These are phyloP conservation scores for Madurella fahalii DNA, from an alignment of 2,329 filamentous ascomycete species.

Conservation along the genomic window DNA sequence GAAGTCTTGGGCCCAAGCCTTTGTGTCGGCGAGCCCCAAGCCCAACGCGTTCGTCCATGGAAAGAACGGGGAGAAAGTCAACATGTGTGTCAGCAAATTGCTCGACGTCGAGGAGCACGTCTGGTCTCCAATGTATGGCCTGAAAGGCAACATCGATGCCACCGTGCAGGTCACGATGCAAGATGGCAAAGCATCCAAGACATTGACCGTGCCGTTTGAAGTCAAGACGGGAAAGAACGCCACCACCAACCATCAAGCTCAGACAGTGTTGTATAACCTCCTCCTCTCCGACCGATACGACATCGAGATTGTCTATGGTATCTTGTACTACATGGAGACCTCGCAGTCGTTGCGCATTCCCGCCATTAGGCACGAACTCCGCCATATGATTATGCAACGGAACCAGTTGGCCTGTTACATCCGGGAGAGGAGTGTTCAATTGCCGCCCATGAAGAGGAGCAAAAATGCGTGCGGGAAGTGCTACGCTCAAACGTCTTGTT, in stretches of 20 bases:
- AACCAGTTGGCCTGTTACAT: slow-evolving; percentile 86
- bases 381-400: slow-evolving; percentile 94
- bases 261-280: slow-evolving; percentile 91
- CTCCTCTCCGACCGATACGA: slow-evolving; percentile 93
- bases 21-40: slow-evolving; percentile 65
- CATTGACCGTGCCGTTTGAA: slow-evolving; percentile 85
- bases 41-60: slow-evolving; percentile 71
- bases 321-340: slow-evolving; percentile 92
- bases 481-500: slow-evolving; percentile 87
- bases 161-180: slow-evolving; percentile 84
- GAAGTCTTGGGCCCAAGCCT: slow-evolving; percentile 76
- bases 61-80: slow-evolving; percentile 69
- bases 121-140: slow-evolving; percentile 95
- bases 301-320: slow-evolving; percentile 81
- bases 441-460: slow-evolving; percentile 83
- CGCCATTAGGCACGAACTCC: slow-evolving; percentile 78
- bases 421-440: slow-evolving; percentile 69
- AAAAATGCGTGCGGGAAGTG: slow-evolving; percentile 79
- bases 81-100: slow-evolving; percentile 85
- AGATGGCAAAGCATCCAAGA: slow-evolving; percentile 60
- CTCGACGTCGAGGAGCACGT: slow-evolving; percentile 97
- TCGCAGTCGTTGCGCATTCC: slow-evolving; percentile 83
- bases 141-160: slow-evolving; percentile 97
- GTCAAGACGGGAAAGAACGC: slow-evolving; percentile 89
- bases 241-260: slow-evolving; percentile 79